Percentiles rank a stretch among this genome's conserved stretches.
Evolutionary conservation across 2,329 filamentous ascomycete genomes (phyloP).

Genomic region (Xylaria sp.): DNA sequence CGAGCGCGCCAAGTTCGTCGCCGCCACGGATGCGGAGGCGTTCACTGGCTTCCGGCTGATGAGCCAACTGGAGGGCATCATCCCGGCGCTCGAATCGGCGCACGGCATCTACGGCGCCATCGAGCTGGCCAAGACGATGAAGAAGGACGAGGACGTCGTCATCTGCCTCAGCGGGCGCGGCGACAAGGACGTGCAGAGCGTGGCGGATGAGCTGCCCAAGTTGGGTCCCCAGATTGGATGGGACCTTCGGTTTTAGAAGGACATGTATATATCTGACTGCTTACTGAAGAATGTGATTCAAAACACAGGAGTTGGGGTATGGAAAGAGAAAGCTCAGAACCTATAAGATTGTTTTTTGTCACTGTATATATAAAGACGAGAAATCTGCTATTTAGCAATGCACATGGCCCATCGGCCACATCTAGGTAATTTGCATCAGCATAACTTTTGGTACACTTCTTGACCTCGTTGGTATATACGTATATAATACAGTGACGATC

Average conservation of each 20-base stretch:
- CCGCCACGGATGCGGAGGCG: slow-evolving; percentile 90
- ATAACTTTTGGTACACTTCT: slow-evolving; percentile 38
- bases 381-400: slow-evolving; percentile 6
- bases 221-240: slow-evolving; percentile 88
- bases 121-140: slow-evolving; percentile 92
- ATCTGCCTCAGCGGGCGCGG: slow-evolving; percentile 93
- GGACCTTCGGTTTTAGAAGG: slow-evolving; percentile 71
- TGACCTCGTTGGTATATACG: slow-evolving; percentile 49
- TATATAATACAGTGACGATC: slow-evolving; percentile 54
- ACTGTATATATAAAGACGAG: slow-evolving; percentile 16
- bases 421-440: slow-evolving; percentile 35
- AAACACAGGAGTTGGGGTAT: slow-evolving; percentile 39
- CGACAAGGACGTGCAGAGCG: slow-evolving; percentile 98
- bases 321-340: slow-evolving; percentile 3
- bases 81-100: slow-evolving; percentile 91
- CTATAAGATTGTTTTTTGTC: slow-evolving; percentile 3
- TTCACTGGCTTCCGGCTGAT: slow-evolving; percentile 88
- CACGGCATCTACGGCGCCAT: slow-evolving; percentile 92
- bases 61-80: slow-evolving; percentile 92
- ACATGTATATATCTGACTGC: slow-evolving; percentile 16
- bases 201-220: slow-evolving; percentile 91
- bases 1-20: slow-evolving; percentile 85
- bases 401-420: slow-evolving; percentile 8
- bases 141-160: slow-evolving; percentile 87
- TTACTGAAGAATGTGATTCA: background rate